Conservation (phyloP, 768 basidiomycete genomes). For the Cystoderma amianthinum region DNA sequence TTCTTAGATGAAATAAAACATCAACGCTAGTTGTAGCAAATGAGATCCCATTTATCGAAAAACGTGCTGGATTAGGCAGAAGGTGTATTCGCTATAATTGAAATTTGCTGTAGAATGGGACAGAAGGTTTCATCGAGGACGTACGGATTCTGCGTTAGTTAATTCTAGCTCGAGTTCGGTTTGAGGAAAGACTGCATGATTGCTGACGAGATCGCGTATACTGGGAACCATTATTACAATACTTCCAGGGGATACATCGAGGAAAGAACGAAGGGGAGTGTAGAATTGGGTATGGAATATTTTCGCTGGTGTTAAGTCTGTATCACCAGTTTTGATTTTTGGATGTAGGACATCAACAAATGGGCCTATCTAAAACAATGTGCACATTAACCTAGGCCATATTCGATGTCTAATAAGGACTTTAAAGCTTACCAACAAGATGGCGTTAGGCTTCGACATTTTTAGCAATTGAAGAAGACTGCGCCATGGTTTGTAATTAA, state of each 20-base stretch:
- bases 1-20: slow-evolving; percentile 81
- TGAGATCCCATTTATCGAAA: slow-evolving; percentile 77
- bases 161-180: slow-evolving; percentile 42
- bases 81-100: slow-evolving; percentile 59
- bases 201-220: slow-evolving; percentile 71
- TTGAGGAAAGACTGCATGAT: slow-evolving; percentile 86
- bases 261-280: slow-evolving; percentile 45
- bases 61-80: slow-evolving; percentile 82
- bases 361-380: slow-evolving; percentile 72
- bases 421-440: slow-evolving; percentile 56
- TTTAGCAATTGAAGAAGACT: slow-evolving; percentile 58
- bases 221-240: slow-evolving; percentile 78
- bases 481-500: slow-evolving; percentile 68
- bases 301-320: slow-evolving; percentile 52
- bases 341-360: slow-evolving; percentile 82
- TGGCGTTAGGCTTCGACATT: slow-evolving; percentile 59
- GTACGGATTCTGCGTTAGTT: slow-evolving; percentile 42
- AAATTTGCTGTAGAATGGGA: background rate
- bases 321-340: slow-evolving; percentile 66
- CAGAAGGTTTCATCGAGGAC: slow-evolving; percentile 11
- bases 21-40: slow-evolving; percentile 85
- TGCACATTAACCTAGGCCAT: background rate
- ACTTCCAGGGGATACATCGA: slow-evolving; percentile 59
- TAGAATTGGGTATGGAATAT: slow-evolving; percentile 67
- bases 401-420: background rate